Evolutionary conservation across 2,329 filamentous ascomycete genomes (phyloP).

Genomic region (Phaeosphaeria sp.): DNA sequence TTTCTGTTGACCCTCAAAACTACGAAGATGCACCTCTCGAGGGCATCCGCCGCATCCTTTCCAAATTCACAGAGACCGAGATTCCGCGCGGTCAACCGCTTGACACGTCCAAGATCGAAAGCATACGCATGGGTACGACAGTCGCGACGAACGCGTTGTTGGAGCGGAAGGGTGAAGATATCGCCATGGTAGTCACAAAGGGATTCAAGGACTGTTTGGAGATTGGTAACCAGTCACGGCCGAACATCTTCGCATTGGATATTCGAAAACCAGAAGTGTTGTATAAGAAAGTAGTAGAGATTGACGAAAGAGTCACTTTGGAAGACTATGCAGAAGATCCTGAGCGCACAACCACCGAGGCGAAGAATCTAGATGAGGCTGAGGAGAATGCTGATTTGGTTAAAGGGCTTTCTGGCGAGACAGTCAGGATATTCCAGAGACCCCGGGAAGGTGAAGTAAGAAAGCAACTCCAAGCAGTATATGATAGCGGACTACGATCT

Average conservation of each 20-base stretch:
- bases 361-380: conserved; percentile 57
- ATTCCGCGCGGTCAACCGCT: conserved; percentile 81
- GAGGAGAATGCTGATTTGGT: conserved; percentile 63
- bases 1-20: conserved; percentile 88
- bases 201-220: conserved; percentile 87
- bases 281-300: conserved; percentile 84
- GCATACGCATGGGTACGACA: conserved; percentile 94
- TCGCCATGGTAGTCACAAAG: conserved; percentile 84
- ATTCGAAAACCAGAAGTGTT: conserved; percentile 87
- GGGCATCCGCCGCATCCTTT: conserved; percentile 85
- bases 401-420: conserved; percentile 74
- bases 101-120: conserved; percentile 84
- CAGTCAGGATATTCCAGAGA: conserved; percentile 71
- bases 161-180: conserved; percentile 87
- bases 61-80: conserved; percentile 74
- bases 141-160: conserved; percentile 92
- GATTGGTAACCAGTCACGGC: conserved; percentile 89
- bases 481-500: conserved; percentile 74
- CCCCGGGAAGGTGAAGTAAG: conserved; percentile 65
- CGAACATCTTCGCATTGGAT: conserved; percentile 88
- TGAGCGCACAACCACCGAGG: conserved; percentile 64
- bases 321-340: conserved; percentile 94
- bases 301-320: conserved; percentile 87
- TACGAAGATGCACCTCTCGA: conserved; percentile 91
- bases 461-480: conserved; percentile 69